Evolutionary conservation across 768 basidiomycete genomes (phyloP), one percentile per base, ranked within the genome.

Genomic region (Coprinopsis marcescibilis): DNA sequence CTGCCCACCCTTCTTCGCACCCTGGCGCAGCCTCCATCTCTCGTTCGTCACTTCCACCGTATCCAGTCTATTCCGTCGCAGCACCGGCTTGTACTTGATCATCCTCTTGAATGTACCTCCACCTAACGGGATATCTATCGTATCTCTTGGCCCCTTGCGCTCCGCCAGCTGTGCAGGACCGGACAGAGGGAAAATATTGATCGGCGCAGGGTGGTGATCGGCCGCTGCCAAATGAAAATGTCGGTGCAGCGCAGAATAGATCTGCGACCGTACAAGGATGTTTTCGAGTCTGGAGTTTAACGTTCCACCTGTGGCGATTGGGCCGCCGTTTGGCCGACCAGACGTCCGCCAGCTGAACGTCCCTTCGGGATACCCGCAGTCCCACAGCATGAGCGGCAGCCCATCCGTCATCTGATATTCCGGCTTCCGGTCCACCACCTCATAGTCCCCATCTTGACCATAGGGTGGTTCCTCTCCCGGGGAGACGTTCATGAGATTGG

Each of bases 361-460:
- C 14, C 66, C 69, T 21, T 76, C 75, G 25, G 72, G 65, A 62
- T 90, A 97, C 1, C 72, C 80, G 58, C 92, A 94, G 20, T 89
- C 83, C 87, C 92, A 95, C 12, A 98, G 78, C 65, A 97, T 77
- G 30, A 99, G 77, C 1, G 95, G 94, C 0, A 96, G 72, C 1
- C 80, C 85, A 54, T 94, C 87, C 5, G 93, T 92, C 89, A 98
- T 98, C 55, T 87, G 83, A 60, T 97, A 98, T 39, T 81, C 78
- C 2, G 95, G 95, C 61, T 93, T 94, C 42, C 76, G 63, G 47
- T 78, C 71, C 21, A 91, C 75, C 13, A 81, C 60, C 29, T 76
- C 64, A 21, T 66, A 56, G 14, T 55, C 50, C 33, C 62, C 59
- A 27, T 65, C 70, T 2, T 58, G 61, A 21, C 57, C 65, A 20